These are phyloP conservation scores for Neurospora sp. DNA, from an alignment of 495 filamentous ascomycete species.

Conservation along the genomic window DNA sequence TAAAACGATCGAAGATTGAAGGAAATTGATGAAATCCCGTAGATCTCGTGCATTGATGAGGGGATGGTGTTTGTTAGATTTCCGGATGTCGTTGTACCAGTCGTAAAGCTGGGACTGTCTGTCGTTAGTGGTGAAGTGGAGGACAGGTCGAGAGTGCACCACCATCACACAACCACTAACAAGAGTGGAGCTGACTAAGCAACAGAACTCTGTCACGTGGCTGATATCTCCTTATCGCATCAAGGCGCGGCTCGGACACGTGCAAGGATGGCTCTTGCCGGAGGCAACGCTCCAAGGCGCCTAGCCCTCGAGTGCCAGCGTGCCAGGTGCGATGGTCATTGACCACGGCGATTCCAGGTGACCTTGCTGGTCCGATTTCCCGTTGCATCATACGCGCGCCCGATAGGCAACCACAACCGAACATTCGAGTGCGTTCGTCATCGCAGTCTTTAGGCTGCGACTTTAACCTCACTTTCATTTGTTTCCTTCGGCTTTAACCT, in stretches of 20 bases:
- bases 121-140: background rate
- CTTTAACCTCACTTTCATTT: background rate
- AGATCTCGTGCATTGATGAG: background rate
- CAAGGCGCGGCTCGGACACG: background rate
- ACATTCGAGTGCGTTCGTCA: constrained; percentile 2
- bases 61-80: background rate
- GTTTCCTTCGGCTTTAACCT: background rate
- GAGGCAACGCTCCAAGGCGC: background rate
- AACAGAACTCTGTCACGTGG: background rate
- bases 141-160: background rate
- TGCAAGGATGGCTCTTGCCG: background rate
- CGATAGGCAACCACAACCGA: constrained; percentile 15
- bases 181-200: background rate
- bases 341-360: background rate
- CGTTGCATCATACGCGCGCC: constrained; percentile 17
- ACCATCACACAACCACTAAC: background rate
- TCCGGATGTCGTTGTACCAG: background rate
- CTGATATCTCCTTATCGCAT: background rate
- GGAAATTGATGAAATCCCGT: background rate
- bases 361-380: constrained; percentile 6
- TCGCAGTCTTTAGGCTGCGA: background rate
- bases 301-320: background rate
- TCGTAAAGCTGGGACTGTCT: background rate
- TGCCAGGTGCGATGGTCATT: background rate
- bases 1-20: background rate